A percentile compares a stretch with the other conserved stretches of the same genome.
These are phyloP conservation scores for Bipolaris oryzae DNA, from an alignment of 2,329 filamentous ascomycete genomes.

Conservation along the genomic window DNA sequence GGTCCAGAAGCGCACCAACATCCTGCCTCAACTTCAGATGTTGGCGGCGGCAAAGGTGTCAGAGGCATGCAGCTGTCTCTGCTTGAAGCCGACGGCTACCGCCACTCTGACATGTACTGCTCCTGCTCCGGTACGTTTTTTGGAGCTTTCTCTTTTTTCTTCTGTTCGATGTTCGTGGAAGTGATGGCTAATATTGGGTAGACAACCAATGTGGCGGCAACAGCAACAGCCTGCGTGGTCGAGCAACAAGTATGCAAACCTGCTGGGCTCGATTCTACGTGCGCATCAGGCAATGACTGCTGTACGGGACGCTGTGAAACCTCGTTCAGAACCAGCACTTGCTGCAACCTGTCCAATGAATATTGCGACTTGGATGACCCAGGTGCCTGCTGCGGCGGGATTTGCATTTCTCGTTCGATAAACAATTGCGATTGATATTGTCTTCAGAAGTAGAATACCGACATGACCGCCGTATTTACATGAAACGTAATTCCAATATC, in stretches of 20 bases:
- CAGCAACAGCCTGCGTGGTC: not conserved
- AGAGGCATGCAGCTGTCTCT: not conserved
- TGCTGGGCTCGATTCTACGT: not conserved
- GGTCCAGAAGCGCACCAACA: not conserved
- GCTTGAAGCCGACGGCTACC: not conserved
- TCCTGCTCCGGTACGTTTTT: not conserved
- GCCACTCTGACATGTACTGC: not conserved
- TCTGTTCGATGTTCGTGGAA: not conserved
- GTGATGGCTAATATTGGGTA: not conserved
- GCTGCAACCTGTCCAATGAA: no score
- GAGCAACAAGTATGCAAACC: not conserved
- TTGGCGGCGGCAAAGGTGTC: not conserved
- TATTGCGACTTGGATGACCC: no score
- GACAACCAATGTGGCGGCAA: not conserved
- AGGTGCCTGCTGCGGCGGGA: no score
- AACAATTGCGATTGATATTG: no score
- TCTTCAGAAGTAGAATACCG: no score
- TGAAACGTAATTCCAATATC: no score
- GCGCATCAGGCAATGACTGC: not conserved
- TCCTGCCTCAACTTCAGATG: not conserved
- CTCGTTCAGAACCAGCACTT: not conserved
- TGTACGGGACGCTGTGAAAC: not conserved
- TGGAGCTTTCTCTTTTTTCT: no score
- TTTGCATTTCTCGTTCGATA: no score
- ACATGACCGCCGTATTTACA: no score